Evolutionary conservation across 2,329 filamentous ascomycete genomes (phyloP).

Genomic region (Xenosphaeropsis pyriputrescens): DNA sequence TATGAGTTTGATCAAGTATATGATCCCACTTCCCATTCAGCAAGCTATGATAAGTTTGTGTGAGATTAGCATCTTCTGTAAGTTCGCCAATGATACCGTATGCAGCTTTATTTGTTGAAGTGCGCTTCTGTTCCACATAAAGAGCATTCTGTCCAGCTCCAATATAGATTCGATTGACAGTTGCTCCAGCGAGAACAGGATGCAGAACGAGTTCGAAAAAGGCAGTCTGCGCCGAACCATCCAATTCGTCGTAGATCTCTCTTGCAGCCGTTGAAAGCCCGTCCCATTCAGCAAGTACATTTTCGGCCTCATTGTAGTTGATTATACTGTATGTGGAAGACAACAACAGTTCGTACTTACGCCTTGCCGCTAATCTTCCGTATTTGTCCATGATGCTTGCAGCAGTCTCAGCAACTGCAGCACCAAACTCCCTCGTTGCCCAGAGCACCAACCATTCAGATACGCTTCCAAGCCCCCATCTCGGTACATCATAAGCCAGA

Average conservation of each 20-base stretch:
- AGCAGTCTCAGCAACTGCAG: slow-evolving; percentile 28
- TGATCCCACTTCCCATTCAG: slow-evolving; percentile 47
- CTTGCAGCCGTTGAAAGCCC: slow-evolving; percentile 36
- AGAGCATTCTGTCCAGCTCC: slow-evolving; percentile 34
- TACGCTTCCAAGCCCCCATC: slow-evolving; percentile 39
- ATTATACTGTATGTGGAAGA: slow-evolving; percentile 41
- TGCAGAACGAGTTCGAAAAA: slow-evolving; percentile 51
- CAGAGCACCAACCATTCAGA: slow-evolving; percentile 39
- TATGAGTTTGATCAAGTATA: slow-evolving; percentile 44
- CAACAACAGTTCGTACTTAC: slow-evolving; percentile 49
- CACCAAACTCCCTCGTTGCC: slow-evolving; percentile 41
- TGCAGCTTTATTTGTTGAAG: slow-evolving; percentile 37
- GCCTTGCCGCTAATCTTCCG: slow-evolving; percentile 37
- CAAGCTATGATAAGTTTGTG: slow-evolving; percentile 38
- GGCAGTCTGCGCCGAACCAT: slow-evolving; percentile 32
- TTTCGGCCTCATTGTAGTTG: slow-evolving; percentile 50
- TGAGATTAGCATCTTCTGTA: slow-evolving; percentile 39
- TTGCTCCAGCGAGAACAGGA: slow-evolving; percentile 40
- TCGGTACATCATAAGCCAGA: slow-evolving; percentile 47
- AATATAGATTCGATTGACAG: slow-evolving; percentile 37
- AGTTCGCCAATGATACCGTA: slow-evolving; percentile 35
- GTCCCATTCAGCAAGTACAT: slow-evolving; percentile 38
- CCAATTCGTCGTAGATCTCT: slow-evolving; percentile 36
- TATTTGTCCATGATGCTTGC: slow-evolving; percentile 38
- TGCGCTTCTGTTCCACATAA: slow-evolving; percentile 39